A percentile compares a stretch with the other conserved stretches of the same genome.
phyloP scores from a whole-genome alignment of 192 early-diverging fungal species.

The Jimgerdemannia lactiflua region DNA sequence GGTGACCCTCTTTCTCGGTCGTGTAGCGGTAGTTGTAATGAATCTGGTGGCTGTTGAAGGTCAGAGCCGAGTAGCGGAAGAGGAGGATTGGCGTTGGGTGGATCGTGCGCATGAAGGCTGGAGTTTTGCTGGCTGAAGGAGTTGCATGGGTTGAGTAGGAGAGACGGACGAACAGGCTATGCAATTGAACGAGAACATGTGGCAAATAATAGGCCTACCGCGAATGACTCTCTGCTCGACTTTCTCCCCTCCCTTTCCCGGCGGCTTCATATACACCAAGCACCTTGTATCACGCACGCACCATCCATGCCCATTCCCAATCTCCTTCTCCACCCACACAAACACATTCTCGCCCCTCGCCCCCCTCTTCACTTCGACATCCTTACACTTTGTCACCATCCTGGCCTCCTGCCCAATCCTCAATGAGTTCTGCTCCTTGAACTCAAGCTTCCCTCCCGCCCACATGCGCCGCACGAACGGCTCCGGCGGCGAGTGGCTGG shows the following conservation, averaged over 20 bases:
- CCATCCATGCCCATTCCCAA: conserved; percentile 58
- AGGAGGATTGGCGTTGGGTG: conserved; percentile 66
- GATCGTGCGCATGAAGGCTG: conserved; percentile 59
- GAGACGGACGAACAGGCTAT: not conserved
- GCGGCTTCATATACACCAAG: conserved; percentile 61
- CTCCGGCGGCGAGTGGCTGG: conserved; percentile 69
- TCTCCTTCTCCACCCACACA: conserved; percentile 64
- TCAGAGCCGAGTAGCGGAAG: conserved; percentile 88
- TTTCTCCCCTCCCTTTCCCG: conserved; percentile 2
- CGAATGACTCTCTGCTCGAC: not conserved
- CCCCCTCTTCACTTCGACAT: conserved; percentile 51
- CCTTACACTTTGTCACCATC: conserved; percentile 54
- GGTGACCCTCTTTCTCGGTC: conserved; percentile 59
- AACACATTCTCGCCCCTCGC: conserved; percentile 59
- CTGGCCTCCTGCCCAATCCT: conserved; percentile 58
- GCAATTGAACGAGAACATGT: not conserved
- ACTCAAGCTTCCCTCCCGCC: conserved; percentile 76
- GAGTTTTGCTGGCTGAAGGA: conserved; percentile 35
- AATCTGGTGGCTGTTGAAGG: conserved; percentile 88
- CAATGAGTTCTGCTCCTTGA: conserved; percentile 55
- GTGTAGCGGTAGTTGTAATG: conserved; percentile 82
- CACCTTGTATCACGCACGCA: conserved; percentile 63
- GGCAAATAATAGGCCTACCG: not conserved
- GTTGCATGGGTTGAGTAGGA: not conserved
- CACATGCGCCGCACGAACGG: conserved; percentile 83